Conservation (phyloP, 257 asterid species). For the Solanum chaucha region DNA sequence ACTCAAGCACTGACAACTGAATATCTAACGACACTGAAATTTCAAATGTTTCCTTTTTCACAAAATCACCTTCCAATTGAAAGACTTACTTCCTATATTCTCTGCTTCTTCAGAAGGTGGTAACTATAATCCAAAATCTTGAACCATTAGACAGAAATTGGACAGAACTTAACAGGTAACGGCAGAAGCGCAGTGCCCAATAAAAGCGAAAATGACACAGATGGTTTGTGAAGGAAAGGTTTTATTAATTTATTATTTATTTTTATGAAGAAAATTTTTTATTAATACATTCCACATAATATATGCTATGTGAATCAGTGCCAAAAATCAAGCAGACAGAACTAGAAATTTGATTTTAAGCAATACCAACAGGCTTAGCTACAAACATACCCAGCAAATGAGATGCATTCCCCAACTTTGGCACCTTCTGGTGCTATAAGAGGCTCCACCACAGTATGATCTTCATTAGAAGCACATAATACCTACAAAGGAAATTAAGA, state of each 20-base stretch:
- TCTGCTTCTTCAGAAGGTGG: not conserved
- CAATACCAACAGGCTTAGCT: not conserved
- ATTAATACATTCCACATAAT: too few species aligned
- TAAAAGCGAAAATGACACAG: not conserved
- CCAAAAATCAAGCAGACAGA: not conserved
- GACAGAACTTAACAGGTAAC: not conserved
- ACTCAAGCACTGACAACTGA: not conserved
- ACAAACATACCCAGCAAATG: constrained; percentile 60
- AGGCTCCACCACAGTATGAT: constrained; percentile 82
- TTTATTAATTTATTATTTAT: not conserved
- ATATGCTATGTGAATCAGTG: not conserved
- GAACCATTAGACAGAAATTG: not conserved
- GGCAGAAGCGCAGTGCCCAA: not conserved
- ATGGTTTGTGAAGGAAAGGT: not conserved
- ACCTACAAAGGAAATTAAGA: constrained; percentile 35
- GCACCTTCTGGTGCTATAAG: constrained; percentile 79
- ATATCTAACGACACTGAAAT: not conserved
- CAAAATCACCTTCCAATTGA: not conserved
- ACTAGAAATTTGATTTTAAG: not conserved
- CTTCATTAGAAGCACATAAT: constrained; percentile 79
- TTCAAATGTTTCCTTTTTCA: not conserved
- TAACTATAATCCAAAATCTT: not conserved
- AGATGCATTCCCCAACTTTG: constrained; percentile 59
- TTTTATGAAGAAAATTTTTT: not conserved
- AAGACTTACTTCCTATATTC: not conserved